Evolutionary conservation across 257 asterid genomes (phyloP), one percentile per base, ranked within the genome.

Genomic region (Knoxia roxburghii): DNA sequence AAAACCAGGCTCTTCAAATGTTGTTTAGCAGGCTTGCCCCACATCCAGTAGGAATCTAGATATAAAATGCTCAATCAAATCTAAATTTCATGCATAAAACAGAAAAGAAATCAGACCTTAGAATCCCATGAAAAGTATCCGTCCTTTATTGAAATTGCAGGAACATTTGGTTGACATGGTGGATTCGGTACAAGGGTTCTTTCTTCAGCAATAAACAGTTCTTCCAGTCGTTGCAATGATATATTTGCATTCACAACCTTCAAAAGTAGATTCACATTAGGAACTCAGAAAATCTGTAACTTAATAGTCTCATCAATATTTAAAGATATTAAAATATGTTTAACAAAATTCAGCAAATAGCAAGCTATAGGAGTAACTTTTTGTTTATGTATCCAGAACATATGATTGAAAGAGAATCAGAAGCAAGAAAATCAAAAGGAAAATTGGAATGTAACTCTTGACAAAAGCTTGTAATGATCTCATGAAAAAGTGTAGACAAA

Each of bases 241-340:
- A 87, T 91, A 67, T 87, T 89, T 76, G 96, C 91, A 83, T 86
- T 89, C 52, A 87, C 98, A 65, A 89, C 98, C 98, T 91, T 41
- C 82, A 52, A 75, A 78, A 67, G 68, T 39, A 59, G 32, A 52
- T 39, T 50, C 18, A 30, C 30, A 21, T 78, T 37, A 69, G 46
- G 55, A 58, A 52, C 65, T 41, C 6, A 48, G 58, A 68, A 64
- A 59, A 76, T 29, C 23, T 51, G 30, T 33, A 58, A 53, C 65
- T 43, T 30, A 45, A 18, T 53, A 32, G 45, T 49, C 8, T 49
- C 54, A 49, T 17, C 24, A 6, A 20, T 21, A 50, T 50, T 50
- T 18, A 7, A 2, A 30, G 41, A 37, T 37, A 37, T 9, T 9
- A 4, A 37, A 9, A 37, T 37, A 37, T 37, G 4, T 37, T 37